Evolutionary conservation across 495 filamentous ascomycete species (phyloP).

Genomic region (Neurospora africana): DNA sequence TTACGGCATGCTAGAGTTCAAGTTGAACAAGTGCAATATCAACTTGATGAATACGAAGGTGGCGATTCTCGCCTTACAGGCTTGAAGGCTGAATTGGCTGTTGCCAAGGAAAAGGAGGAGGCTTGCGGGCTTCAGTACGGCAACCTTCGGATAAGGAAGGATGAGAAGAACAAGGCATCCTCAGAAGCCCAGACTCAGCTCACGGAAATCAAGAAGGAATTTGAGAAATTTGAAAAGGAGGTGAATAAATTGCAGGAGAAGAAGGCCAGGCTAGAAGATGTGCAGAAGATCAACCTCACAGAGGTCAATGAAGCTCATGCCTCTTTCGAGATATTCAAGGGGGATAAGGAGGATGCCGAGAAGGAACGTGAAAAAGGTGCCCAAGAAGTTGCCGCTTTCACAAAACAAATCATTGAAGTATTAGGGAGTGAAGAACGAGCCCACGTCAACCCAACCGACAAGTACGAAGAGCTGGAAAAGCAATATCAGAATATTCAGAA

Average conservation of each 20-base stretch:
- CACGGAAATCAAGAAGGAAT: conserved; percentile 10
- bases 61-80: conserved; percentile 28
- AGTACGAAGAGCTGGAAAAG: conserved; percentile 46
- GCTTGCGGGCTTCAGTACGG: conserved; percentile 35
- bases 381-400: conserved; percentile 42
- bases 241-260: conserved; percentile 24
- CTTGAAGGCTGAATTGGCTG: conserved; percentile 23
- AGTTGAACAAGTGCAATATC: conserved; percentile 19
- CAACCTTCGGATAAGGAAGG: conserved; percentile 22
- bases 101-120: conserved; percentile 19
- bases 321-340: conserved; percentile 37
- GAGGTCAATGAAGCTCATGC: conserved; percentile 58
- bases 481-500: conserved; percentile 49
- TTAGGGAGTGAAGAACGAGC: background rate
- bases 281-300: conserved; percentile 43
- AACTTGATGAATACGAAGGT: conserved; percentile 35
- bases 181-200: conserved; percentile 19
- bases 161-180: conserved; percentile 24
- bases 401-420: conserved; percentile 39
- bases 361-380: conserved; percentile 35
- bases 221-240: background rate
- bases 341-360: conserved; percentile 35
- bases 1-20: conserved; percentile 14
- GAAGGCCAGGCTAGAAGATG: conserved; percentile 34
- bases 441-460: conserved; percentile 45